Percentiles rank a stretch among this genome's conserved stretches.
These are phyloP conservation scores for Sistotremastrum suecicum DNA, from an alignment of 768 basidiomycete species.

Conservation along the genomic window DNA sequence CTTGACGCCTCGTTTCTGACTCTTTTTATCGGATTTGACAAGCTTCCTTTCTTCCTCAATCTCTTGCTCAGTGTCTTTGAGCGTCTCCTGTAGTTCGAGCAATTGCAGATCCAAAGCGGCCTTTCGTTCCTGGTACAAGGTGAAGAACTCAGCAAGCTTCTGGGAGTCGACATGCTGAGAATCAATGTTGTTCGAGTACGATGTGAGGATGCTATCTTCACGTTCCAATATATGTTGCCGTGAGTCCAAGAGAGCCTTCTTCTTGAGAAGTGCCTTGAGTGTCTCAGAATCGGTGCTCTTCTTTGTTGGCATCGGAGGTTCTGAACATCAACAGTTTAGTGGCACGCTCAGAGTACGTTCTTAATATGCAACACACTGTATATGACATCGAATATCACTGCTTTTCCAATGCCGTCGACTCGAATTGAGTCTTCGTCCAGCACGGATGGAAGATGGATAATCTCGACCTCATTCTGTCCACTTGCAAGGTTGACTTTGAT, in stretches of 20 bases:
- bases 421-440: conserved; percentile 40
- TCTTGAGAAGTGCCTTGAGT: too few species aligned
- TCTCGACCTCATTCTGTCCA: conserved; percentile 38
- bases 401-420: conserved; percentile 33
- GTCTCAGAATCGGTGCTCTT: too few species aligned
- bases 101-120: conserved; percentile 4
- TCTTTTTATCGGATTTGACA: conserved; percentile 2
- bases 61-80: conserved; percentile 3
- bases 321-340: too few species aligned
- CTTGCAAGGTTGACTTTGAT: conserved; percentile 18
- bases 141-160: too few species aligned
- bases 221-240: too few species aligned
- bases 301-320: too few species aligned
- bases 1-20: conserved; percentile 10
- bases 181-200: too few species aligned
- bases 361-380: conserved; percentile 15
- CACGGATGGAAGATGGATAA: conserved; percentile 31
- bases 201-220: too few species aligned
- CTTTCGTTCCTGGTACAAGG: conserved; percentile 6
- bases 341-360: too few species aligned
- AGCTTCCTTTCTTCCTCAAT: conserved; percentile 20
- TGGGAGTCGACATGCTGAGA: too few species aligned
- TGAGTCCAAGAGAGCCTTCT: too few species aligned
- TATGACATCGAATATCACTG: conserved; percentile 42
- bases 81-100: conserved; percentile 1